Evolutionary conservation across 495 filamentous ascomycete species (phyloP).

Genomic region (Apiosordaria backusii): DNA sequence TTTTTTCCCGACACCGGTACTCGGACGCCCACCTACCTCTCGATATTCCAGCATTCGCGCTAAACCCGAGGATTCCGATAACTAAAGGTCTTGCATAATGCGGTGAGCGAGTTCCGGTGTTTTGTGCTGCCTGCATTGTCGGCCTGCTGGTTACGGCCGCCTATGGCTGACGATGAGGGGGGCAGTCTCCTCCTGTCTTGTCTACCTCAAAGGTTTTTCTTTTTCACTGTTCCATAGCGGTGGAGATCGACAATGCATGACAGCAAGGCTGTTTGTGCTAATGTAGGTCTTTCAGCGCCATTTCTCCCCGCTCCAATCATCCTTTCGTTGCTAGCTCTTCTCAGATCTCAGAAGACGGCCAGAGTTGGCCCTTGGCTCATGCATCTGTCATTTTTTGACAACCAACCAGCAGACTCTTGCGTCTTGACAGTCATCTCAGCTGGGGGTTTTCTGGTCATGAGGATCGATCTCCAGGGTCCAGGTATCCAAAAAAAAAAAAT

Average conservation of each 20-base stretch:
- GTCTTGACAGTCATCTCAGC: background rate
- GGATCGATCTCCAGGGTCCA: background rate
- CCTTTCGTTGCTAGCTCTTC: background rate
- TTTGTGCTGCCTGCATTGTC: background rate
- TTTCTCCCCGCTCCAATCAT: background rate
- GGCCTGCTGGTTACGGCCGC: background rate
- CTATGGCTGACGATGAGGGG: background rate
- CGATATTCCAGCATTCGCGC: no score
- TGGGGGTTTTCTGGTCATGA: background rate
- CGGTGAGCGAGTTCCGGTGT: background rate
- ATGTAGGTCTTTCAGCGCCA: background rate
- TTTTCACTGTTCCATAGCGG: background rate
- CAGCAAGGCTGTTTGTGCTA: constrained; percentile 1
- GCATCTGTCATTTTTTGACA: background rate
- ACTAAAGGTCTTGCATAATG: background rate
- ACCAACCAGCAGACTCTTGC: background rate
- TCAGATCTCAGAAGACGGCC: background rate
- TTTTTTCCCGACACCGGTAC: background rate
- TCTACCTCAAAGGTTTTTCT: background rate
- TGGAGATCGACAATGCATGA: background rate
- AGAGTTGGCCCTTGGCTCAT: background rate
- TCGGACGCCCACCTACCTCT: no score
- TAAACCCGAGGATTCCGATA: background rate
- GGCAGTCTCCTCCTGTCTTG: background rate
- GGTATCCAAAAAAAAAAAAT: background rate